Percentiles rank a stretch among this genome's conserved stretches.
phyloP scores from a whole-genome alignment of 768 basidiomycete species.

The Naganishia kalamii region DNA sequence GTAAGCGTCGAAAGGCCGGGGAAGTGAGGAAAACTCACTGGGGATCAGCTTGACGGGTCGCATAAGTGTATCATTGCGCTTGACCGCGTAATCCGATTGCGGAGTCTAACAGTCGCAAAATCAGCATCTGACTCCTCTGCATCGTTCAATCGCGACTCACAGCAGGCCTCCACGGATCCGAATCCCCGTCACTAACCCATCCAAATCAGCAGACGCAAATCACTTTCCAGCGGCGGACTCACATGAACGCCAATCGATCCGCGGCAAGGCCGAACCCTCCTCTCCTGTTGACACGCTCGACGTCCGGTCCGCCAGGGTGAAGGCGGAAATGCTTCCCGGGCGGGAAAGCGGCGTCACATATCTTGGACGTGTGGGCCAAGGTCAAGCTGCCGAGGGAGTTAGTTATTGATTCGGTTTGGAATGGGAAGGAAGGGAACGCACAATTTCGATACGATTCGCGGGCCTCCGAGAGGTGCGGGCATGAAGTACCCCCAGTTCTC shows the following conservation, averaged over 20 bases:
- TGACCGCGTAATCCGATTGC: constrained; percentile 50
- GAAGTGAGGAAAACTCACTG: constrained; percentile 51
- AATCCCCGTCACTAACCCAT: constrained; percentile 35
- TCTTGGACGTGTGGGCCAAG: constrained; percentile 63
- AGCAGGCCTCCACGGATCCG: constrained; percentile 81
- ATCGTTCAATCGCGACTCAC: constrained; percentile 30
- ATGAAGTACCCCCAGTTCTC: constrained; percentile 94
- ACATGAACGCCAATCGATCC: constrained; percentile 75
- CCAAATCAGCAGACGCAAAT: background rate
- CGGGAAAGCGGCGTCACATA: constrained; percentile 59
- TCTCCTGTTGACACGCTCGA: constrained; percentile 71
- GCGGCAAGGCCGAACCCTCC: constrained; percentile 78
- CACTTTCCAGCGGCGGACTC: constrained; percentile 60
- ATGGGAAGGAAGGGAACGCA: constrained; percentile 16
- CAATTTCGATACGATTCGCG: constrained; percentile 66
- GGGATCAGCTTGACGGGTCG: constrained; percentile 82
- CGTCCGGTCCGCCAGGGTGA: constrained; percentile 68
- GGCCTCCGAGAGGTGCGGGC: constrained; percentile 56
- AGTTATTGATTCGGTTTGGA: background rate
- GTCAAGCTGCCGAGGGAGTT: constrained; percentile 49
- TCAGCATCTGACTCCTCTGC: background rate
- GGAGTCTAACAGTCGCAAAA: constrained; percentile 34
- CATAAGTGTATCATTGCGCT: constrained; percentile 63
- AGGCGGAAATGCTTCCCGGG: constrained; percentile 63
- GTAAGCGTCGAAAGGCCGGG: background rate